Base-by-base conservation (phyloP, 441 rosid genomes). In the Gossypium schwendimanii region DNA sequence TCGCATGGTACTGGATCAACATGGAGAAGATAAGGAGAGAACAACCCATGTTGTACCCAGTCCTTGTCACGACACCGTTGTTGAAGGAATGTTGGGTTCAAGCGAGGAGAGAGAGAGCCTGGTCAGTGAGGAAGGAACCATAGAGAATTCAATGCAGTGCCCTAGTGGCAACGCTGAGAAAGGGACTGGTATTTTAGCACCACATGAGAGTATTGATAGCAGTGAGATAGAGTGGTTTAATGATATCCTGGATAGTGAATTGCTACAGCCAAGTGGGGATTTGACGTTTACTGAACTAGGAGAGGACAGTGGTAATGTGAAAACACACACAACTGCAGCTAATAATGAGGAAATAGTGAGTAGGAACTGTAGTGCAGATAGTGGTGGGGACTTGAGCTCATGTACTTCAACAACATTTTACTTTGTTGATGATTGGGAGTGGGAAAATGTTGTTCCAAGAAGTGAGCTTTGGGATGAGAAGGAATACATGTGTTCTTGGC, bases 341-440 rank as follows among this genome's bases (percentile, higher is more conserved):
- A 39, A 17, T n/a, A 47, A 17, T 4, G 73, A 68, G 12, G 77
- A 76, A 24, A 9, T 12, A 12, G 44, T 50, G 4, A 21, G 36
- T 21, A 73, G 20, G 7, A 33, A 57, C 71, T 64, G 74, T 2
- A 77, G 61, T 31, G 65, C 60, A 14, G 80, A 66, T 11, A 7
- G 53, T 86, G 75, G 82, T 21, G 15, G 65, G 3, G 82, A 70
- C 12, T 70, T 59, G 76, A 17, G 75, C 4, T 79, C 84, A 10
- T 74, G 72, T 44, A 79, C 83, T 36, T 74, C 83, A 4, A 72
- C 74, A 15, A 73, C 71, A 1, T 79, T 89, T 2, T 76, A 77
- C 64, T 66, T 83, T 10, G 81, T 84, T 52, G 70, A 69, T 39
- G 66, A 86, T 50, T 84, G 87, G 92, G 83, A 79, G n/a, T 85